These are phyloP conservation scores for Hypoxylon fragiforme DNA, from an alignment of 495 filamentous ascomycete species.

Conservation along the genomic window DNA sequence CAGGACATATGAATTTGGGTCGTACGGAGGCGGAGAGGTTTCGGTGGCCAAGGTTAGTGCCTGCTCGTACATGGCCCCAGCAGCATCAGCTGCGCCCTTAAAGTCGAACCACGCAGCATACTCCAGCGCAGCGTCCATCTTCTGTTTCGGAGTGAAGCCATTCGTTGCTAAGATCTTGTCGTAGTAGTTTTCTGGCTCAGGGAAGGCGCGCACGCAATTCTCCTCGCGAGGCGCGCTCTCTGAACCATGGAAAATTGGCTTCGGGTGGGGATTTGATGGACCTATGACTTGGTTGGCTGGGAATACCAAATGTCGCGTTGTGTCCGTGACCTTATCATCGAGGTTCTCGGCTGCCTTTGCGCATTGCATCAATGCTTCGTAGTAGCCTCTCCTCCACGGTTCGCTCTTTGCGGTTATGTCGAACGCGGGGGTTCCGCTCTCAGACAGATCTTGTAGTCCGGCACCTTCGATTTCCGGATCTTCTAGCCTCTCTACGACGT, in stretches of 20 bases:
- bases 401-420: slow-evolving; percentile 77
- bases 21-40: slow-evolving; percentile 54
- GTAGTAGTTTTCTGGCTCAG: slow-evolving; percentile 70
- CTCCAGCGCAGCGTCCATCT: slow-evolving; percentile 74
- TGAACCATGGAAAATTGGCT: slow-evolving; percentile 64
- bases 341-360: slow-evolving; percentile 77
- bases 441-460: slow-evolving; percentile 53
- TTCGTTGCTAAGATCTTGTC: slow-evolving; percentile 74
- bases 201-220: slow-evolving; percentile 66
- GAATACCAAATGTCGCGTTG: slow-evolving; percentile 63
- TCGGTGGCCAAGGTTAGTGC: slow-evolving; percentile 68
- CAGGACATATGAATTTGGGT: slow-evolving; percentile 64
- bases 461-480: slow-evolving; percentile 67
- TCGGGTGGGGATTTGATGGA: slow-evolving; percentile 79
- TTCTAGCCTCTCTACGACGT: slow-evolving; percentile 63
- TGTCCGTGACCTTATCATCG: slow-evolving; percentile 75
- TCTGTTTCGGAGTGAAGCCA: slow-evolving; percentile 74
- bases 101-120: slow-evolving; percentile 84
- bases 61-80: slow-evolving; percentile 71
- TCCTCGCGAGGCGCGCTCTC: slow-evolving; percentile 66
- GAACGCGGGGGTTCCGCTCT: slow-evolving; percentile 33
- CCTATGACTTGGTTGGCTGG: slow-evolving; percentile 72
- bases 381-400: slow-evolving; percentile 82
- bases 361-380: slow-evolving; percentile 72
- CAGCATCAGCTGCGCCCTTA: slow-evolving; percentile 63